Base-by-base conservation (phyloP, 2,329 filamentous ascomycete species). In the Colletotrichum aenigma region DNA sequence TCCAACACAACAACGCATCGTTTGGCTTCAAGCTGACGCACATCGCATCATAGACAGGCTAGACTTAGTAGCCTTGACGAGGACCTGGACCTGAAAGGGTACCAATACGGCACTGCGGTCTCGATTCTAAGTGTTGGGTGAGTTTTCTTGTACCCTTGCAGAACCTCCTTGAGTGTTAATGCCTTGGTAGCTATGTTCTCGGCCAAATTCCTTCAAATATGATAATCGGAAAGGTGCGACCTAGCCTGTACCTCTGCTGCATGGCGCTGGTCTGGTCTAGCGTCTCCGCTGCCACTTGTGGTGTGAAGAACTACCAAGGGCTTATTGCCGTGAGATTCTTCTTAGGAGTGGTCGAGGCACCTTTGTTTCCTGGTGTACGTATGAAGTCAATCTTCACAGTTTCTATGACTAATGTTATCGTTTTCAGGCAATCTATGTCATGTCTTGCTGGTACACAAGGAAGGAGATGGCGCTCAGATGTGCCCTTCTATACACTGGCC, bases 401-500 rank as follows among this genome's bases (percentile, higher is more conserved):
- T 66, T 15, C 10, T 16, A 2, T 28, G 13, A 66, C 52, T 56
- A n/a, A 56, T 30, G 7, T n/a, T 38, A 3, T 32, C 3, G 16
- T 5, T 18, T 10, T 2, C 16, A 75, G 75, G 75, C 75, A 15
- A 75, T 79, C 16, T 77, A 79, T 32, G 68, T 79, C 56, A 74
- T 79, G 74, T 76, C 76, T 5, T 79, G 78, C 36, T 81, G 80
- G 80, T 81, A 81, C 66, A 79, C 80, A 3, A 66, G 79, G 1
- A 78, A 77, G 36, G 79, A 81, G 28, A 78, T 81, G 64, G 80
- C 80, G 0, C 72, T 81, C 2, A 78, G 80, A 13, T 77, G 76
- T 12, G 80, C 79, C 1, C 66, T 81, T 4, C 70, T 81, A 6
- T 80, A 81, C 71, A 77, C 80, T 1, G 80, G 79, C 4, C 78